Evolutionary conservation across 225 moss, liverwort and hornwort genomes (phyloP).

Genomic region (Thuidium tamariscinum): DNA sequence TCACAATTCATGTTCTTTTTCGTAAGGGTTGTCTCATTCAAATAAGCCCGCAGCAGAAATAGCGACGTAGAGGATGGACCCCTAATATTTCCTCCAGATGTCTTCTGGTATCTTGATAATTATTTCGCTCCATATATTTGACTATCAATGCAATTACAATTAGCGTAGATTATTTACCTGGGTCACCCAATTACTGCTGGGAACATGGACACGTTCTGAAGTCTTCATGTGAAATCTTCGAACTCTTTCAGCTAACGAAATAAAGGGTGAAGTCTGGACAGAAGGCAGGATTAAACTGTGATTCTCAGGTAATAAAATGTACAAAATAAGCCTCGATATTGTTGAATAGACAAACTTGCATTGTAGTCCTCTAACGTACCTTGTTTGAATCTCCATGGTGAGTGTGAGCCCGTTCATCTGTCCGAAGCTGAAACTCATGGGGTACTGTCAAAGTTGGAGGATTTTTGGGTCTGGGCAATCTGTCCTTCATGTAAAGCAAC

Average conservation of each 20-base stretch:
- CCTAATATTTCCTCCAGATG: not conserved
- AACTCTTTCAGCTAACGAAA: constrained; percentile 82
- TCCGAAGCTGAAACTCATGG: constrained; percentile 22
- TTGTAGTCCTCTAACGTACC: not conserved
- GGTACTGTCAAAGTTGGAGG: constrained; percentile 28
- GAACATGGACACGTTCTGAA: constrained; percentile 46
- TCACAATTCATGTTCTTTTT: not conserved
- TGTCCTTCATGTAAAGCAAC: constrained; percentile 34
- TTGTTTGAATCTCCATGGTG: not conserved
- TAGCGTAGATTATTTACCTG: constrained; percentile 26
- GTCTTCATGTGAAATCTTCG: constrained; percentile 66
- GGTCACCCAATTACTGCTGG: not conserved
- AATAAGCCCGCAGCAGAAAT: not conserved
- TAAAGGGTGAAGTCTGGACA: constrained; percentile 46
- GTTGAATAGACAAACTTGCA: not conserved
- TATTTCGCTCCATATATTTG: not conserved
- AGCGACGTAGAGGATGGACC: not conserved
- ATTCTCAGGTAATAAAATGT: not conserved
- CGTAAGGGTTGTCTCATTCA: not conserved
- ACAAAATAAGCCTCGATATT: not conserved
- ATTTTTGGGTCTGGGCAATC: constrained; percentile 20
- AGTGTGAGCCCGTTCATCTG: constrained; percentile 14
- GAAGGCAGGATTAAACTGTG: not conserved
- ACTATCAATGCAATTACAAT: not conserved
- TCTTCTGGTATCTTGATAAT: not conserved